A percentile compares a stretch with the other conserved stretches of the same genome.
phyloP scores from a whole-genome alignment of 2,329 filamentous ascomycete genomes.

The Sporothrix luriei region DNA sequence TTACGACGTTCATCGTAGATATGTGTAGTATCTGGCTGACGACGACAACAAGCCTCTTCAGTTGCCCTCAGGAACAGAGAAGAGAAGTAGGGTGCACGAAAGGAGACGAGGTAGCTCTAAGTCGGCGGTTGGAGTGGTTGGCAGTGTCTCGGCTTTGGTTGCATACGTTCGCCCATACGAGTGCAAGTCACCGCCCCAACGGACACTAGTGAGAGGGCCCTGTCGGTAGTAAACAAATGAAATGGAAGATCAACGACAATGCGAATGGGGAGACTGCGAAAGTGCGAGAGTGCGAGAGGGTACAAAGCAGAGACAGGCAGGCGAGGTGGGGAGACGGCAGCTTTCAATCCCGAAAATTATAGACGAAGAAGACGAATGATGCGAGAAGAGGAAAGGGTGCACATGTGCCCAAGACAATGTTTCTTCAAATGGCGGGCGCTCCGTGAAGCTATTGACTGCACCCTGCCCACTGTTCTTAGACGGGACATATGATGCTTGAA shows the following conservation, averaged over 20 bases:
- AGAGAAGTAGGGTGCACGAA: neutral
- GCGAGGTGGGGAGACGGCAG: no score
- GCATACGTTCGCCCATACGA: no score
- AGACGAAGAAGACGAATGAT: constrained; percentile 6
- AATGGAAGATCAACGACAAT: neutral
- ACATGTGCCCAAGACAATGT: neutral
- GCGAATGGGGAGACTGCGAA: neutral
- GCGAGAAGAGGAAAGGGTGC: neutral
- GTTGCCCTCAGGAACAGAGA: neutral
- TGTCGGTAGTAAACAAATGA: constrained; percentile 14
- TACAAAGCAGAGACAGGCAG: neutral
- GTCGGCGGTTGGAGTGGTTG: neutral
- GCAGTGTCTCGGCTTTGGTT: constrained; percentile 9
- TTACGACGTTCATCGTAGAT: no score
- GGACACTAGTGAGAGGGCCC: constrained; percentile 8
- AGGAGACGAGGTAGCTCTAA: neutral
- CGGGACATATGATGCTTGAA: constrained; percentile 10
- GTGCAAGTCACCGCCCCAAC: constrained; percentile 11
- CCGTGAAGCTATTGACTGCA: constrained; percentile 16
- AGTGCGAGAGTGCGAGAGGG: neutral
- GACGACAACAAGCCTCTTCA: neutral
- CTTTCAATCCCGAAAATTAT: neutral
- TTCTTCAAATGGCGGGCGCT: neutral
- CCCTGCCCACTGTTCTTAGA: constrained; percentile 7
- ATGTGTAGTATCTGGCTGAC: neutral